Conservation (phyloP, 805 yeast genomes). For the Wickerhamomyces alni region DNA sequence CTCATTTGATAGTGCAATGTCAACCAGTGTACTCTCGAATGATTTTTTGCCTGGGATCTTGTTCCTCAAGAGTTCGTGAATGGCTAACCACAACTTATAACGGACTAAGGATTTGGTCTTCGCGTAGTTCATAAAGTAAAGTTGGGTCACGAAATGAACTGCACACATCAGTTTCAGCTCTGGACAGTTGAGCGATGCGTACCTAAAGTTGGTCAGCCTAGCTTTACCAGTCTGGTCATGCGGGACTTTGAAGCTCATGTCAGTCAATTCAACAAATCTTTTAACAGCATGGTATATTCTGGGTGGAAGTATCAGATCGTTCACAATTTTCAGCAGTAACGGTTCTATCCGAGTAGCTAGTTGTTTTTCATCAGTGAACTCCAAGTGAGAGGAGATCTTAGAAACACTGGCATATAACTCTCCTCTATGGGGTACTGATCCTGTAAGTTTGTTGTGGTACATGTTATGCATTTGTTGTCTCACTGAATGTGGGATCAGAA, state of each 20-base stretch:
- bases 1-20: constrained; percentile 15
- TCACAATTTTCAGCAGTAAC: constrained; percentile 33
- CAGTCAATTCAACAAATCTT: constrained; percentile 18
- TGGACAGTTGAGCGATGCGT: constrained; percentile 25
- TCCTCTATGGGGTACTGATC: too few species aligned
- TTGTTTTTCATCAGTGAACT: neutral
- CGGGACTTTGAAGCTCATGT: too few species aligned
- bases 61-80: constrained; percentile 13
- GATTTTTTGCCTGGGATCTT: constrained; percentile 4
- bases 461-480: constrained; percentile 27
- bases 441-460: constrained; percentile 35
- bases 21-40: constrained; percentile 7
- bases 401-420: constrained; percentile 29
- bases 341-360: constrained; percentile 28
- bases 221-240: too few species aligned
- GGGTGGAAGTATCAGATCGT: constrained; percentile 44
- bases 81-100: constrained; percentile 16
- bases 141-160: constrained; percentile 13
- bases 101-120: neutral
- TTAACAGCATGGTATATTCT: constrained; percentile 35
- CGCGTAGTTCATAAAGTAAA: constrained; percentile 17
- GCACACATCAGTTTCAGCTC: constrained; percentile 14
- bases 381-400: constrained; percentile 3
- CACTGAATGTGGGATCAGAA: constrained; percentile 33
- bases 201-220: too few species aligned